Evolutionary conservation across 495 filamentous ascomycete species (phyloP).

Genomic region (Recurvomyces mirabilis): DNA sequence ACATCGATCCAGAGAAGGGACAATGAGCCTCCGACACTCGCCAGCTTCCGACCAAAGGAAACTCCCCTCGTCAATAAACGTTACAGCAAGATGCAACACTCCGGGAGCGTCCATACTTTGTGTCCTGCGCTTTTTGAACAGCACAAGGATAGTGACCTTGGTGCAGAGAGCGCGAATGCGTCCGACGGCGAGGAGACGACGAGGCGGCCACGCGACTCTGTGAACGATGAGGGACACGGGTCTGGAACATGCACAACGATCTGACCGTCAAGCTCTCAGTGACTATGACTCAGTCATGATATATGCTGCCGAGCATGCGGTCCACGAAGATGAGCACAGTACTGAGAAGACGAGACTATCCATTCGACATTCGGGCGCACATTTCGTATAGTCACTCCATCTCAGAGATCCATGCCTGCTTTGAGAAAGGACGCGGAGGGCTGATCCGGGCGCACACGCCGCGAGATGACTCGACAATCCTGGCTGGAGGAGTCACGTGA

Average conservation of each 20-base stretch:
- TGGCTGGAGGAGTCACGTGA: not conserved
- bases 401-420: not conserved
- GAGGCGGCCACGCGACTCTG: slow-evolving; percentile 1
- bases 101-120: slow-evolving; percentile 1
- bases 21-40: not conserved
- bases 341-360: not conserved
- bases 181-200: not conserved
- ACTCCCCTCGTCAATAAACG: not conserved
- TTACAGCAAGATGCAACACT: not conserved
- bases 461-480: not conserved
- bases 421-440: not conserved
- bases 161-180: not conserved
- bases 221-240: slow-evolving; percentile 1
- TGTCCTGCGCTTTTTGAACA: slow-evolving; percentile 1
- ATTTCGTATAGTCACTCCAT: not conserved
- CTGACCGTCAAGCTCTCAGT: slow-evolving; percentile 1
- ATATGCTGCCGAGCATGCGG: slow-evolving; percentile 1
- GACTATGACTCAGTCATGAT: not conserved
- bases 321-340: not conserved
- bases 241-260: not conserved
- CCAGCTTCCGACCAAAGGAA: not conserved
- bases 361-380: slow-evolving; percentile 1
- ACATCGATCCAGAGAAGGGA: not conserved
- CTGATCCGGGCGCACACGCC: not conserved
- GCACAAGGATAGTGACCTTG: slow-evolving; percentile 1